Evolutionary conservation across 1,139 yeast genomes (phyloP), one percentile per base, ranked within the genome.

Genomic region (Lodderomyces elongisporus): DNA sequence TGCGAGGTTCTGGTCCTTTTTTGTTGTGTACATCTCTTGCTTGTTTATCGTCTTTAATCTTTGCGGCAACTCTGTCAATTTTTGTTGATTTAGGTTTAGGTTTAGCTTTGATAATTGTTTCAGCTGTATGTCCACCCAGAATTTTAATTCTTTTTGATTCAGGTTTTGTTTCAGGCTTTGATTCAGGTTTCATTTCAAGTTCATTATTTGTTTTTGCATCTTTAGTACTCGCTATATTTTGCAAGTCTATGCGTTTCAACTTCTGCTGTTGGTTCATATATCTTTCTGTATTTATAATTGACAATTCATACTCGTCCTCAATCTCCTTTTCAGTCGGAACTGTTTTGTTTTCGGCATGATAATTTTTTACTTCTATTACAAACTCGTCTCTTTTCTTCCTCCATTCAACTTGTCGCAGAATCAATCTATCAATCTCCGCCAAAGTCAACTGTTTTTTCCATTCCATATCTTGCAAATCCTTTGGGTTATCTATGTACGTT

Each of bases 381-480:
- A 64, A 44, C 4, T 29, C 27, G 4, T 61, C 66, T 21, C 49
- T 52, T 12, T 70, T 49, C 36, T 48, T 54, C 35, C 59, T 62
- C 72, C 73, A 66, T 32, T 59, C 60, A 4, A 68, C 70, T 42
- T 66, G 77, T 46, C 70, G 74, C 3, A 49, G 49, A 15, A 82
- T 54, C 34, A 78, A 58, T 15, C 56, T 47, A 10, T 62, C 56
- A 16, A 83, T 69, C 37, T 77, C 81, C 6, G 49, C 49, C 3
- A 75, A 54, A 0, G 89, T 79, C 40, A 74, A 56, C 4, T 54
- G 52, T 25, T 74, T 61, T 48, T 83, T 83, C 14, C 41, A 37
- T 15, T 52, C 56, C 45, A 80, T 48, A 44, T 83, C 93, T 2
- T 54, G 54, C 3, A 40, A 46, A 47, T 79, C 73, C 16, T 52